Evolutionary conservation across 208 protist species (phyloP), one percentile per base, ranked within the genome.

Genomic region (Vickermania spadyakhi): DNA sequence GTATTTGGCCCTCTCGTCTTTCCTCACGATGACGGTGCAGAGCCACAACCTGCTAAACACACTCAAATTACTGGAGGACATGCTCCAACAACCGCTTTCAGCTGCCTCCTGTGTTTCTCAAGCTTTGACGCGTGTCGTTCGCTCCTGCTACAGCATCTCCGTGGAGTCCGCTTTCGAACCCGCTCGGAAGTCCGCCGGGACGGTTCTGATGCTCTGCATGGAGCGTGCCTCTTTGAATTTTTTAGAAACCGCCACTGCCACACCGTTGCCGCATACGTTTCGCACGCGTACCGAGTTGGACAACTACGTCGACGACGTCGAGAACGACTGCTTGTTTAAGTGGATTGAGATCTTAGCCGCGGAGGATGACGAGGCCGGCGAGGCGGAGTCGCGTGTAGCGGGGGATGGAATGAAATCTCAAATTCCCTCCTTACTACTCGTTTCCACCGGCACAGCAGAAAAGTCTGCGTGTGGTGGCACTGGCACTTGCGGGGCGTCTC

Each of bases 251-350:
- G 22, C 57, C 18, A 45, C 36, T 18, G 11, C 36, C 11, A 45
- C 36, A 18, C 36, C 36, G 11, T 45, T 18, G 36, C 29, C 42
- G 5, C 26, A n/a, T 1, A 70, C 58, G 2, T 74, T 74, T 68
- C 29, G 55, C 2, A 62, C 62, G 55, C 58, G 23, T 27, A 70
- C 69, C 28, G 2, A 49, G 1, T 23, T 74, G 18, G 57, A 70
- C n/a, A 60, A 74, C 42, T 74, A 62, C 29, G 50, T 70, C 26
- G 45, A 66, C 58, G 69, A 74, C 45, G 69, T 74, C 18, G 69
- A 74, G 41, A 59, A 54, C 1, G 63, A 70, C 54, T 36, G 63
- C 2, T 55, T 50, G 3, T 57, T 56, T 27, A 59, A 55, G 3
- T 22, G 31, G 53, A 68, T 74, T 58, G 28, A 50, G 4, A 52